Conservation (phyloP, 192 early-diverging fungal genomes). For the Lobulomyces angularis region DNA sequence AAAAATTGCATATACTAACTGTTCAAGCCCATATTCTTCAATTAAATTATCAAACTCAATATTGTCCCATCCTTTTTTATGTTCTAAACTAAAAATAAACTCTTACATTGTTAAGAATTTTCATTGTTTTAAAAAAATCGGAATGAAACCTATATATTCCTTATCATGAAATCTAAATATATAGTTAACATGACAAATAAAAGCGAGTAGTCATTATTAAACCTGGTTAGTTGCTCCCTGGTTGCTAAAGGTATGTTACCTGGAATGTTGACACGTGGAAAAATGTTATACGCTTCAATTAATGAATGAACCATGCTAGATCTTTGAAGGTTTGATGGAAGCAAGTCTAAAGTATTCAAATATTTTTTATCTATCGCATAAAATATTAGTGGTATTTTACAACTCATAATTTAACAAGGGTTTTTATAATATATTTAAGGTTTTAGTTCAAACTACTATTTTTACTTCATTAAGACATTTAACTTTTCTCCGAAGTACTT, state of each 20-base stretch:
- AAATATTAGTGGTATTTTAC: too few species aligned
- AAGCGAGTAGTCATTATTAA: slow-evolving; percentile 8
- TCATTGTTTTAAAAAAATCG: slow-evolving; percentile 1
- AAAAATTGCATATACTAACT: slow-evolving; percentile 5
- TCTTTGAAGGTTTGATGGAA: slow-evolving; percentile 14
- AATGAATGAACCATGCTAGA: slow-evolving; percentile 16
- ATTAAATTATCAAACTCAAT: slow-evolving; percentile 5
- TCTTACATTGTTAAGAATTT: too few species aligned
- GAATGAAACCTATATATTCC: slow-evolving; percentile 6
- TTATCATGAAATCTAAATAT: neutral
- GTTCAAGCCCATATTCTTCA: slow-evolving; percentile 17
- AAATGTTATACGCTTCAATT: slow-evolving; percentile 6
- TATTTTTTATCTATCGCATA: too few species aligned
- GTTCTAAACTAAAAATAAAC: too few species aligned
- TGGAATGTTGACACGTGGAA: neutral
- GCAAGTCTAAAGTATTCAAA: too few species aligned
- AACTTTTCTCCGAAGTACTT: too few species aligned
- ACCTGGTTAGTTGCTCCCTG: slow-evolving; percentile 8
- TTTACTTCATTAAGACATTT: too few species aligned
- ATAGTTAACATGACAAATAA: neutral
- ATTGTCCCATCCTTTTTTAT: too few species aligned
- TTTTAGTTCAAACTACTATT: too few species aligned
- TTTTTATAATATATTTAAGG: too few species aligned
- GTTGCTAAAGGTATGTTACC: slow-evolving; percentile 7
- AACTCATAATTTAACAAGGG: too few species aligned